A percentile compares a stretch with the other conserved stretches of the same genome.
Conservation (phyloP, 257 asterid species). For the Nicotiana paniculata region DNA sequence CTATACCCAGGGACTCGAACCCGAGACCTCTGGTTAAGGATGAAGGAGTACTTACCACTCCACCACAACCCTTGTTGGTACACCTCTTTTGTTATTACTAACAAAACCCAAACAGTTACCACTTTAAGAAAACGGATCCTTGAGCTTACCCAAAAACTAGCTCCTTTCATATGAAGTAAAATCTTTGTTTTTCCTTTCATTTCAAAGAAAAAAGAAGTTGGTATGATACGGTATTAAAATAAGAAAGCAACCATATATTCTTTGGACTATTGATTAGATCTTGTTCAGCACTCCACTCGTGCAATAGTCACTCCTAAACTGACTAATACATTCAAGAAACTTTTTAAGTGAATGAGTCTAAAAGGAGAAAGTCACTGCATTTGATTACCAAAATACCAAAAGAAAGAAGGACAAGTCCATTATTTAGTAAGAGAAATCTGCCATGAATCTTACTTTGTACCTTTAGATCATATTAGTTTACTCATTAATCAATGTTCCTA, state of each 20-base stretch:
- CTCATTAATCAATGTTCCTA: slow-evolving; percentile 17
- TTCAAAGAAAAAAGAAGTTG: background rate
- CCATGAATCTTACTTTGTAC: slow-evolving; percentile 27
- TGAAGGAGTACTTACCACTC: too few species aligned
- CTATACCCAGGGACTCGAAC: too few species aligned
- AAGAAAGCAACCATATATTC: background rate
- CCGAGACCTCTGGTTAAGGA: too few species aligned
- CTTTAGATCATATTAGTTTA: slow-evolving; percentile 17
- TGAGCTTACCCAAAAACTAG: too few species aligned
- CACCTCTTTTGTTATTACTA: too few species aligned
- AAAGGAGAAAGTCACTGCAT: slow-evolving; percentile 9
- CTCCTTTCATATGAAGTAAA: background rate
- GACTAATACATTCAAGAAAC: slow-evolving; percentile 5
- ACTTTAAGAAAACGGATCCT: too few species aligned
- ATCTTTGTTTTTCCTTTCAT: background rate
- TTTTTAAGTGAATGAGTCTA: slow-evolving; percentile 1
- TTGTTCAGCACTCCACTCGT: slow-evolving; percentile 15
- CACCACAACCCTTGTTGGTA: too few species aligned
- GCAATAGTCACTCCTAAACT: slow-evolving; percentile 22
- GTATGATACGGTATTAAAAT: background rate
- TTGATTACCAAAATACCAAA: slow-evolving; percentile 8
- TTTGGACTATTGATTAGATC: background rate
- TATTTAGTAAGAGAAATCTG: slow-evolving; percentile 20
- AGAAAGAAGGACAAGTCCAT: background rate
- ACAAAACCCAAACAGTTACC: too few species aligned